Base-by-base conservation (phyloP, 2,329 filamentous ascomycete genomes). In the Trichophyton verrucosum region DNA sequence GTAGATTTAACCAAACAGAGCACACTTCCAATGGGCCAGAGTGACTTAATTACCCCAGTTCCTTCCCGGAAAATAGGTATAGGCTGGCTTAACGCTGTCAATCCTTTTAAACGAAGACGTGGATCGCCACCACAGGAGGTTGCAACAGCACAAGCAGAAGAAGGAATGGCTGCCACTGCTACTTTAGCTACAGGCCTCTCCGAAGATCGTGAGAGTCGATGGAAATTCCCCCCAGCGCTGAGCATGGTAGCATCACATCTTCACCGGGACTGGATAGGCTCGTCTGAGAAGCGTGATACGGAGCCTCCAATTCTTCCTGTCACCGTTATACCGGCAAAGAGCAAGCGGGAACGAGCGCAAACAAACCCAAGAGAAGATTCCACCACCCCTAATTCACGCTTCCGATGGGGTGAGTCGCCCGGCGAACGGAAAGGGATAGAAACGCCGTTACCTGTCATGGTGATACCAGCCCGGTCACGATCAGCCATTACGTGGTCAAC, bases 71-170 rank as follows among this genome's bases (percentile, higher is more conserved):
- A 68, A 30, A 56, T 63, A 42, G 73, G 73, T 51, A 66, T 67
- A 1, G 65, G 71, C 60, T 84, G 81, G 81, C 75, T 79, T 57
- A 71, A 74, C 30, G 73, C 84, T 6, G 68, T 79, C 6, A 82
- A 84, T 63, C 79, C 81, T 0, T 86, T 86, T 71, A 81, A 79
- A 66, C 75, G 81, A 49, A 78, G 80, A 67, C 80, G 80, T 30
- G 78, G 78, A 1, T 81, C 81, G 33, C 80, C 83, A 9, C 83
- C 83, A 5, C 78, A 78, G 38, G 83, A 86, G 69, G 76, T 86
- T 51, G 81, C 81, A 33, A 78, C 77, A 58, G 83, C 82, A 2
- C 77, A 80, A 66, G 78, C 80, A 42, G 75, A 78, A 24, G 62
- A 64, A 61, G 55, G 55, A 9, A 61, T 56, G n/a, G 61, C 62